Evolutionary conservation across 2,329 filamentous ascomycete species (phyloP).

Genomic region (Ilyonectria robusta): DNA sequence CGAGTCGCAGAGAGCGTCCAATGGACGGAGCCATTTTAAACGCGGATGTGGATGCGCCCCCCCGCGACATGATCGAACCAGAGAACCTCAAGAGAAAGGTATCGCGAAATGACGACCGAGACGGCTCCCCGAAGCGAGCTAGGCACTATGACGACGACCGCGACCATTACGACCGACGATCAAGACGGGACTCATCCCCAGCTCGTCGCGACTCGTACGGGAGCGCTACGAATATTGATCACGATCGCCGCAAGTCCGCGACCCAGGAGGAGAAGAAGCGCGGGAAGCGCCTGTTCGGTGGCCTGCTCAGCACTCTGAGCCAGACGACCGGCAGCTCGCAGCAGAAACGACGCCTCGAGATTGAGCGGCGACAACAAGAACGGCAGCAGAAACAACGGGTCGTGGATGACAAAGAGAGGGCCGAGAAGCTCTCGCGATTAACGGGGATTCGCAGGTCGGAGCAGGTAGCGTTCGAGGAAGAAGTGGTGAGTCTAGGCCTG

Average conservation of each 20-base stretch:
- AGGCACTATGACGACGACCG: conserved; percentile 41
- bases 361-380: conserved; percentile 85
- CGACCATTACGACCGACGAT: conserved; percentile 27
- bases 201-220: conserved; percentile 29
- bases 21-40: conserved; percentile 31
- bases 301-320: conserved; percentile 82
- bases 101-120: conserved; percentile 38
- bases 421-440: conserved; percentile 75
- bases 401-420: conserved; percentile 78
- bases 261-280: conserved; percentile 84
- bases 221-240: conserved; percentile 18
- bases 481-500: conserved; percentile 72
- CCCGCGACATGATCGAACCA: conserved; percentile 17
- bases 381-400: conserved; percentile 80
- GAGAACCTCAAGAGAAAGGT: conserved; percentile 50
- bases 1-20: conserved; percentile 34
- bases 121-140: conserved; percentile 46
- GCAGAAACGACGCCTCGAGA: conserved; percentile 81
- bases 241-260: conserved; percentile 45
- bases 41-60: conserved; percentile 13
- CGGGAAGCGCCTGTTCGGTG: conserved; percentile 88
- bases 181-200: conserved; percentile 36
- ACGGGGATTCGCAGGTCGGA: conserved; percentile 74
- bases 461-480: conserved; percentile 82
- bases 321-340: conserved; percentile 75